Base-by-base conservation (phyloP, 371 early-diverging fungal genomes). In the Fennellomyces sp. region DNA sequence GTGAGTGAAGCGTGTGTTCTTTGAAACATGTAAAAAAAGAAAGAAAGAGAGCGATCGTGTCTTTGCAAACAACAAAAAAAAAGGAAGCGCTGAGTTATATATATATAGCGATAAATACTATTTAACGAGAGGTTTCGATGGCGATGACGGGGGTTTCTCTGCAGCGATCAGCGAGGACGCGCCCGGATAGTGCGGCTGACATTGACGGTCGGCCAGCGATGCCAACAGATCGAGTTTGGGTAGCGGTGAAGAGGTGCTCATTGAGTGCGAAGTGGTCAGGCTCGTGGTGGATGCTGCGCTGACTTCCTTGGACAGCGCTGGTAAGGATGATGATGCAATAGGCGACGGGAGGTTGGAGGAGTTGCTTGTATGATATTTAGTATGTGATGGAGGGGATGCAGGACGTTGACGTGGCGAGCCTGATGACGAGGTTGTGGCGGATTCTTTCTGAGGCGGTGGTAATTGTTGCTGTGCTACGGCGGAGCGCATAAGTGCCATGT, bases 161-260 rank as follows among this genome's bases (percentile, higher is more conserved):
- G 66, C 63, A n/a, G 67, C 56, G n/a, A 57, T 65, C 47, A 56
- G 65, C 27, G 65, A 49, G 15, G 51, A 35, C 3, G 45, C 45
- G 5, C 56, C 51, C 23, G 56, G 42, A 52, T 63, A 50, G 23
- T 54, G 48, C 52, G 55, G 52, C 15, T 52, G 52, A n/a, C 60
- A 54, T 60, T 65, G 73, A 27, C 58, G 56, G 56, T 76, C 77
- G 64, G 65, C 77, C 63, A 73, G 69, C 63, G 77, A 73, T 41
- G 71, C 69, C 52, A 76, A 57, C 53, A 58, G 56, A 45, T 76
- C 67, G 12, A 71, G 31, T 2, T 69, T 64, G 23, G 77, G 67
- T 42, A 42, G 25, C 17, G 45, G n/a, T 13, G 45, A 21, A 42
- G 45, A 19, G 13, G 38, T 3, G 35, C 6, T 33, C 8, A 33